Evolutionary conservation across 192 early-diverging fungal species (phyloP), one percentile per base, ranked within the genome.

Genomic region (Gigaspora rosea): DNA sequence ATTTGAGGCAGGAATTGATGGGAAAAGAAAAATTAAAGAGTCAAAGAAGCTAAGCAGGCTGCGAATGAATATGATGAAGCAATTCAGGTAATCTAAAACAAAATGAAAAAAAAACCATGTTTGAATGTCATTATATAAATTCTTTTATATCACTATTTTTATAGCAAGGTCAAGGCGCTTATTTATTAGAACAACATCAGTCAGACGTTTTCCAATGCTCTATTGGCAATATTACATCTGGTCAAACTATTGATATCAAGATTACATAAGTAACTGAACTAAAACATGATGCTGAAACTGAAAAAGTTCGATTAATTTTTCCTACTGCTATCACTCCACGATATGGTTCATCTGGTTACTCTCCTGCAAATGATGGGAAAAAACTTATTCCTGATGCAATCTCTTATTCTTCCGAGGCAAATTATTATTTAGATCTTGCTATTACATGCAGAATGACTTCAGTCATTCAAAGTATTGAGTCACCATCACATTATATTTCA

Each of bases 251-350:
- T 6, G 65, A 68, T 20, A 69, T 88, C 32, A 78, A 80, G 11
- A 80, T 88, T 49, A 84, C 81, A 0, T 88, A 89, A 69, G 73
- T 88, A 20, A 71, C 77, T 2, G 88, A 88, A 57, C 78, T 86
- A 52, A 82, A 80, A 49, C 77, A 81, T 49, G 88, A 87, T 66
- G 69, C 82, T 22, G 87, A 84, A 48, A 69, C 74, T 22, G 85
- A 88, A 56, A 72, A 33, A 71, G 27, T 27, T 27, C 27, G 27
- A 27, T 27, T 27, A 0, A 1, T 27, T 27, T 27, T 27, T 27
- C 27, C 27, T 27, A 27, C 27, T 0, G 0, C 27, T 27, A 27
- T 27, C 27, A 1, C 27, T 27, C 27, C 27, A 27, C 27, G 27
- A 27, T 27, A 27, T 27, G 27, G 27, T 27, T 27, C 27, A 27